Percentiles rank a stretch among this genome's conserved stretches.
Evolutionary conservation across 495 filamentous ascomycete species (phyloP).

Genomic region (Hapsidospora chrysogenum): DNA sequence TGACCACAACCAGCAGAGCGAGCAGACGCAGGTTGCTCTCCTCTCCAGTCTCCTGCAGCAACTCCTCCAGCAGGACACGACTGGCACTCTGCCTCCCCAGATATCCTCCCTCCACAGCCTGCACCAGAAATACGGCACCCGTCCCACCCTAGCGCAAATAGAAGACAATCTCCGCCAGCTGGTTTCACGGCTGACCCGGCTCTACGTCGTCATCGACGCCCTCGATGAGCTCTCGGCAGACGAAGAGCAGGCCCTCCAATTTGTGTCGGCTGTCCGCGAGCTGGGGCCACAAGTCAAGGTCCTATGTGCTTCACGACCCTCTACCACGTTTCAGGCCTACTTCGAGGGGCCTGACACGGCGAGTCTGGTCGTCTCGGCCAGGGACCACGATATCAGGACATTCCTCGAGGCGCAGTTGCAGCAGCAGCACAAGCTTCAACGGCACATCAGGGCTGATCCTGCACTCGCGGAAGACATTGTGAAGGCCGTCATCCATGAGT

Average conservation of each 20-base stretch:
- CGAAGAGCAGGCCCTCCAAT: not conserved
- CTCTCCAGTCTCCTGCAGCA: slow-evolving; percentile 6
- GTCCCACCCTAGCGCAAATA: not conserved
- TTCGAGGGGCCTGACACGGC: not conserved
- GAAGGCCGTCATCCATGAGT: not conserved
- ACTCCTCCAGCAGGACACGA: not conserved
- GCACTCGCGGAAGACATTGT: not conserved
- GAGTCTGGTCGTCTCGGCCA: not conserved
- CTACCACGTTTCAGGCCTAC: not conserved
- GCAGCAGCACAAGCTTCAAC: not conserved
- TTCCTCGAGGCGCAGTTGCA: not conserved
- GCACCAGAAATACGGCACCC: slow-evolving; percentile 1
- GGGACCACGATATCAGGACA: not conserved
- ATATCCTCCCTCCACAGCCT: not conserved
- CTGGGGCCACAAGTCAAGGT: not conserved
- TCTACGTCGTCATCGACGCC: slow-evolving; percentile 7
- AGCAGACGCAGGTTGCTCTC: slow-evolving; percentile 5
- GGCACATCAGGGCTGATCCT: not conserved
- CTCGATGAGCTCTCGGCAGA: slow-evolving; percentile 6
- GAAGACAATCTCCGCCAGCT: not conserved
- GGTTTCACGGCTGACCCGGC: not conserved
- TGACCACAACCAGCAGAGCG: slow-evolving; percentile 4
- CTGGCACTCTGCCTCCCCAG: not conserved
- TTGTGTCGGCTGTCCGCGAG: not conserved
- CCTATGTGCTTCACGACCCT: not conserved